These are phyloP conservation scores for Coleophoma cylindrospora DNA, from an alignment of 2,329 filamentous ascomycete species.

Conservation along the genomic window DNA sequence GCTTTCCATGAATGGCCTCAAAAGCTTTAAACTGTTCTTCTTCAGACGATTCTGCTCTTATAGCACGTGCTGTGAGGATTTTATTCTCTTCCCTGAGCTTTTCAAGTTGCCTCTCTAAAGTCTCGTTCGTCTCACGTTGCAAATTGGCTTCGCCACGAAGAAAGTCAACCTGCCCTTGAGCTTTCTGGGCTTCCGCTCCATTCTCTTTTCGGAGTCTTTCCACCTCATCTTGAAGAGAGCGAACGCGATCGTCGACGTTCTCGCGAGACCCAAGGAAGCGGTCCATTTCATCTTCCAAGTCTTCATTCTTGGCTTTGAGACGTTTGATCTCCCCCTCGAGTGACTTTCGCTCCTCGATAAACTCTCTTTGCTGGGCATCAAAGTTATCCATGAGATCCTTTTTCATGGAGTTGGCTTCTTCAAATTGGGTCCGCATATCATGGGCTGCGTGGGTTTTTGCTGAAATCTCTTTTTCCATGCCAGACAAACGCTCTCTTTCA, in stretches of 20 bases:
- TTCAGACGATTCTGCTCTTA: constrained; percentile 44
- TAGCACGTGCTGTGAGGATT: constrained; percentile 43
- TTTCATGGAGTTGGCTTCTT: constrained; percentile 88
- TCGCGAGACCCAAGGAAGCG: constrained; percentile 77
- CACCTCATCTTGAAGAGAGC: constrained; percentile 65
- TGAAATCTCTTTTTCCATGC: constrained; percentile 66
- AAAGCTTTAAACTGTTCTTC: constrained; percentile 49
- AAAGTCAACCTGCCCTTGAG: constrained; percentile 58
- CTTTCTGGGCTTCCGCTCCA: constrained; percentile 51
- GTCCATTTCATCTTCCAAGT: constrained; percentile 89
- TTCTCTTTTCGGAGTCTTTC: constrained; percentile 55
- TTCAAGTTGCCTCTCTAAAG: constrained; percentile 53
- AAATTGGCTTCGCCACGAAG: constrained; percentile 54
- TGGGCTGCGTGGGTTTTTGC: constrained; percentile 50
- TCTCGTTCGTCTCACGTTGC: constrained; percentile 54
- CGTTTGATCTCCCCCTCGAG: constrained; percentile 76
- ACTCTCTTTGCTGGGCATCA: constrained; percentile 85
- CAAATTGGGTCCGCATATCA: constrained; percentile 63
- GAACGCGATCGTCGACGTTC: constrained; percentile 67
- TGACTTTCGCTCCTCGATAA: constrained; percentile 76
- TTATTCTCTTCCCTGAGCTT: constrained; percentile 49
- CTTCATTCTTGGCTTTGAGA: constrained; percentile 74
- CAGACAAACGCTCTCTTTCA: constrained; percentile 64
- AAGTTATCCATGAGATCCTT: constrained; percentile 92
- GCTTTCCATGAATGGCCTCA: constrained; percentile 51